A percentile compares a stretch with the other conserved stretches of the same genome.
Evolutionary conservation across 2,329 filamentous ascomycete species (phyloP).

Genomic region (Mycocentrospora acerina): DNA sequence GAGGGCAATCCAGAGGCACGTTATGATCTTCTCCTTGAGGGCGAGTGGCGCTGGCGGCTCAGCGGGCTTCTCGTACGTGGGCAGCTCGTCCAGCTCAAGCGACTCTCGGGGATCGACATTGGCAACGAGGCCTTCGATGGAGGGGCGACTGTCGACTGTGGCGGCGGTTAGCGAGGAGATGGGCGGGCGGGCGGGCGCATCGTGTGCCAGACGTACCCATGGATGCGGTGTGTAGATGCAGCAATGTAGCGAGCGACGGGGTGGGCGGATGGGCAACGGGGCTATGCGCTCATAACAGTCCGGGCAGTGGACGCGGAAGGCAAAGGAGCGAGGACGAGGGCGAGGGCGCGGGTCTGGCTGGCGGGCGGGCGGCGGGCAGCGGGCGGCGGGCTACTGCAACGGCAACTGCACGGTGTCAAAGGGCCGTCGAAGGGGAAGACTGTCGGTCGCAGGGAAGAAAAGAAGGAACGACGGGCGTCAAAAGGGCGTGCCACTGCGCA

Average conservation of each 20-base stretch:
- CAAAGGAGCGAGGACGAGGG: constrained; percentile 16
- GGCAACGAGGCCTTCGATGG: constrained; percentile 42
- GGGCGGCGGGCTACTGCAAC: not conserved
- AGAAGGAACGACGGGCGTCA: constrained; percentile 1
- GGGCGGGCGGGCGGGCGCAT: not conserved
- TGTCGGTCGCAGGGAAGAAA: not conserved
- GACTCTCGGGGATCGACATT: constrained; percentile 40
- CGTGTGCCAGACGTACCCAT: constrained; percentile 28
- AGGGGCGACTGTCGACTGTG: constrained; percentile 41
- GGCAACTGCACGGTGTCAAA: too few species aligned
- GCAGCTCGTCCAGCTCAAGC: constrained; percentile 37
- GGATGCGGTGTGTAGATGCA: constrained; percentile 14
- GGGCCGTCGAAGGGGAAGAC: not conserved
- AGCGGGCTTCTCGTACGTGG: constrained; percentile 34
- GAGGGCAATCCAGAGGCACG: constrained; percentile 44
- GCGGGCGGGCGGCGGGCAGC: not conserved
- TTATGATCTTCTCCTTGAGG: constrained; percentile 42
- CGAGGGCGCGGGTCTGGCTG: constrained; percentile 15
- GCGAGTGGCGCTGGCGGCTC: constrained; percentile 26
- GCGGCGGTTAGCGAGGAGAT: constrained; percentile 13
- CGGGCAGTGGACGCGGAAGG: constrained; percentile 8
- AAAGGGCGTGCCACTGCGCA: constrained; percentile 6
- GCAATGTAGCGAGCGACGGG: constrained; percentile 27
- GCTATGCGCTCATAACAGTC: constrained; percentile 27
- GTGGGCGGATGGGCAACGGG: constrained; percentile 8